Conservation (phyloP, 352 stramenopile genomes). For the Pythium myriotylum region DNA sequence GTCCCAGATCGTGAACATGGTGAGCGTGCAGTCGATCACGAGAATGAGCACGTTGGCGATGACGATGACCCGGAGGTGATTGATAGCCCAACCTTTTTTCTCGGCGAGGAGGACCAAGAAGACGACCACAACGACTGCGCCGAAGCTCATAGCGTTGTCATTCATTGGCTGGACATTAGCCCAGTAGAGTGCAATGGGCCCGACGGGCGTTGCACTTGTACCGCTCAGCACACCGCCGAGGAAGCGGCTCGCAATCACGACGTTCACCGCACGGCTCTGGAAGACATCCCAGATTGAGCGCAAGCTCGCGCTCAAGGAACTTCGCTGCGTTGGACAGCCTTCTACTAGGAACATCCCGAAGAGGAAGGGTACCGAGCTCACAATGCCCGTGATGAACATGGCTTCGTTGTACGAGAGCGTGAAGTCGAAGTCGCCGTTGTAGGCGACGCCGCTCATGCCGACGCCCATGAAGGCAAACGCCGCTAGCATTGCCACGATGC, state of each 20-base stretch:
- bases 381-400: constrained; percentile 41
- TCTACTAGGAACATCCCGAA: constrained; percentile 32
- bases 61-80: constrained; percentile 44
- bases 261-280: constrained; percentile 37
- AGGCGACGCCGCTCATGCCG: constrained; percentile 44
- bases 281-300: constrained; percentile 38
- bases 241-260: constrained; percentile 45
- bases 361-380: constrained; percentile 32
- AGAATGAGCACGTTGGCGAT: constrained; percentile 33
- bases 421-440: constrained; percentile 2
- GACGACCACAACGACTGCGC: constrained; percentile 34
- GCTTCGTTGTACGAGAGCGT: constrained; percentile 45
- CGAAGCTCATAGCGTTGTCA: constrained; percentile 50
- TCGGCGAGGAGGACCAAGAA: constrained; percentile 30
- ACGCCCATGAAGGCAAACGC: constrained; percentile 58
- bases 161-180: constrained; percentile 51
- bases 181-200: constrained; percentile 48
- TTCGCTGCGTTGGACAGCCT: constrained; percentile 16
- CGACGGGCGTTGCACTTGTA: constrained; percentile 37
- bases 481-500: constrained; percentile 34
- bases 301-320: constrained; percentile 29
- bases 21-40: constrained; percentile 39
- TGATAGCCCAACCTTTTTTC: constrained; percentile 42
- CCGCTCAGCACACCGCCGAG: constrained; percentile 37
- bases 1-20: constrained; percentile 59